Base-by-base conservation (phyloP, 2,329 filamentous ascomycete genomes). In the Salinomyces thailandicus region DNA sequence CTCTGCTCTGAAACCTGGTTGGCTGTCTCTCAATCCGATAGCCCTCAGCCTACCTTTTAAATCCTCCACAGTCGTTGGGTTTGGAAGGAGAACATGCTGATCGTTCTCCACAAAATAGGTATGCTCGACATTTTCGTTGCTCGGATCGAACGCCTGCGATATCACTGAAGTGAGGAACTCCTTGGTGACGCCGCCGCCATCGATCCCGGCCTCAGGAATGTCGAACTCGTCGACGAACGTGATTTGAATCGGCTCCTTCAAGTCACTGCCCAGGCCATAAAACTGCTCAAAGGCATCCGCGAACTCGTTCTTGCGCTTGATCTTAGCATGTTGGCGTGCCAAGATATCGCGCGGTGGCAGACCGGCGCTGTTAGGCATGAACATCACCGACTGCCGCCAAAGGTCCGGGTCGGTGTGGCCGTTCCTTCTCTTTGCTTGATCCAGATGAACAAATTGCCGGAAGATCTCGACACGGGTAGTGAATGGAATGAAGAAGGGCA, bases 401-500 rank as follows among this genome's bases (percentile, higher is more conserved):
- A 71, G 63, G 47, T 91, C 85, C 1, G 83, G 72, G 49, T 91
- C 82, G 8, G 79, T 66, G 44, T 71, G 64, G 0, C 84, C 85
- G 18, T 71, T 67, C 45, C 85, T 69, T 43, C 85, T 68, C 44
- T 79, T 78, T 34, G 46, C 48, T 54, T 91, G 85, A 59, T 98
- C 91, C 4, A 87, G 67, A 18, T 75, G 63, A n/a, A 96, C 83
- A 50, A 96, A 96, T 53, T 94, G 78, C 18, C 87, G 77, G 59
- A 98, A 96, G 16, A 96, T 89, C 55, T 86, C 77, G 4, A 98
- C 91, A 31, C 91, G 72, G 0, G 84, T 91, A 24, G 84, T 77
- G 50, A 98, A 98, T 0, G 89, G 91, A 30, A 98, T 91, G 47
- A 89, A 83, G 57, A 96, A 98, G 0, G 91, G 91, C 79, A 98